phyloP scores from a whole-genome alignment of 75 land plant species.

The Larix kaempferi region DNA sequence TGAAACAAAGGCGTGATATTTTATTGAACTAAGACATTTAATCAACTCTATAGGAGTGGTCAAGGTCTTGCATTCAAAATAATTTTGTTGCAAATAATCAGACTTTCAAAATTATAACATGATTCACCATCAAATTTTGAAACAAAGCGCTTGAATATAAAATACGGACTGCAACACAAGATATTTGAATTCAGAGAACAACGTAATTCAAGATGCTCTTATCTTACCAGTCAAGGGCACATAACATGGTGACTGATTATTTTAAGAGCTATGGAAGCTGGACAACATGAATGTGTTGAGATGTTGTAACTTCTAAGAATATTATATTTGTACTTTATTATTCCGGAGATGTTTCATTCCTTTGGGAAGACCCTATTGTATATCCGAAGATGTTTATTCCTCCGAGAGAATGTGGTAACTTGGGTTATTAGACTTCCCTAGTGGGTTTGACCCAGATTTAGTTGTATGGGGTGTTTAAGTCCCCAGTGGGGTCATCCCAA shows the following conservation, averaged over 20 bases:
- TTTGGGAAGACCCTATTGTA: no score
- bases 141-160: neutral
- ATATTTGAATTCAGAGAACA: neutral
- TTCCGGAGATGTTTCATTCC: no score
- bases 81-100: neutral
- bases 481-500: no score
- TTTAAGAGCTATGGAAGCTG: no score
- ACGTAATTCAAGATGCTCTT: no score
- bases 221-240: neutral
- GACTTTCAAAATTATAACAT: neutral
- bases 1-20: constrained; percentile 70
- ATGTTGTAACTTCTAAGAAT: no score
- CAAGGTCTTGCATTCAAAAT: constrained; percentile 56
- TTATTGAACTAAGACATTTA: constrained; percentile 77
- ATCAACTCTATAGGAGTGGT: constrained; percentile 73
- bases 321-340: no score
- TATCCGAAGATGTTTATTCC: no score
- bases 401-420: no score
- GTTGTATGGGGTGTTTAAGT: no score
- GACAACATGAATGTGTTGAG: neutral
- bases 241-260: neutral
- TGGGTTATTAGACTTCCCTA: no score
- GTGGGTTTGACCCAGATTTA: no score
- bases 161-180: neutral
- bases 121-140: neutral